These are phyloP conservation scores for Neophaeococcomyces mojaviensis DNA, from an alignment of 2,329 filamentous ascomycete species.

Conservation along the genomic window DNA sequence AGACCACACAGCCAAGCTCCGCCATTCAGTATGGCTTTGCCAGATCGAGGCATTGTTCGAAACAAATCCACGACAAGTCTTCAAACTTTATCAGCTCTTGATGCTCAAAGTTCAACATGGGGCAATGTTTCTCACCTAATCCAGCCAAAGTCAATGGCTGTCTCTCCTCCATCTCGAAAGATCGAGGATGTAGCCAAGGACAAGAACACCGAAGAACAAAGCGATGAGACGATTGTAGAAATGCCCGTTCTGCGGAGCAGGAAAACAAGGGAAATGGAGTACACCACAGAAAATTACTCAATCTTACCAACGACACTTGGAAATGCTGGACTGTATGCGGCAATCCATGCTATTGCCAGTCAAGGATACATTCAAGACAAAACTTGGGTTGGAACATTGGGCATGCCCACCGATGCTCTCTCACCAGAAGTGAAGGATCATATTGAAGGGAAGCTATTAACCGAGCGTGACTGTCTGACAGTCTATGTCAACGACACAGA, in stretches of 20 bases:
- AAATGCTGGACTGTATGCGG: constrained; percentile 86
- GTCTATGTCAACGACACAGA: constrained; percentile 87
- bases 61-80: constrained; percentile 28
- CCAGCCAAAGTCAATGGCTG: constrained; percentile 70
- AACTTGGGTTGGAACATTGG: constrained; percentile 85
- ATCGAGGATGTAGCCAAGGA: constrained; percentile 57
- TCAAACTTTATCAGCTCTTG: constrained; percentile 37
- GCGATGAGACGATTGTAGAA: constrained; percentile 8
- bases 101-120: constrained; percentile 71
- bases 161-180: constrained; percentile 65
- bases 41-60: constrained; percentile 24
- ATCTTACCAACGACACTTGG: constrained; percentile 82
- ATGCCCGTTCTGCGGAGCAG: constrained; percentile 37
- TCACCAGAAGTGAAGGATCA: constrained; percentile 68
- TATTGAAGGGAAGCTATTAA: constrained; percentile 73
- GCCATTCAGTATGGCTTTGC: constrained; percentile 7
- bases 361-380: constrained; percentile 64
- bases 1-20: constrained; percentile 11
- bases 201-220: constrained; percentile 9
- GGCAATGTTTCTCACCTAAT: constrained; percentile 57
- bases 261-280: constrained; percentile 54
- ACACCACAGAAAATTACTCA: constrained; percentile 72
- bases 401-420: constrained; percentile 86
- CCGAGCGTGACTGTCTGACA: constrained; percentile 72
- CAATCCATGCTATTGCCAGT: constrained; percentile 68